phyloP scores from a whole-genome alignment of 257 asterid genomes.

The Anisodus acutangulus region DNA sequence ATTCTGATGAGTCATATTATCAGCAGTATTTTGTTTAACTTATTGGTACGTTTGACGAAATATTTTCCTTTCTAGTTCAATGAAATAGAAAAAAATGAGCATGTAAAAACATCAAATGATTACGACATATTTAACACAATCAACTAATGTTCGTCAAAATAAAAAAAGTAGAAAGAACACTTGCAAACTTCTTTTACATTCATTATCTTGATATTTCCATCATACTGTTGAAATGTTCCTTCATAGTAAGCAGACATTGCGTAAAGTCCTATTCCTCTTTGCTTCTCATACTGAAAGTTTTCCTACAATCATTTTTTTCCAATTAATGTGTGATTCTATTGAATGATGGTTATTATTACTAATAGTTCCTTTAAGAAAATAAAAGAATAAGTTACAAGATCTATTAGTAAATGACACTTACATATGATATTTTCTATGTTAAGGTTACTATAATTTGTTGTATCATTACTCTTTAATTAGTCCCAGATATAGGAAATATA shows the following conservation, averaged over 20 bases:
- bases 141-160: neutral
- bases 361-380: neutral
- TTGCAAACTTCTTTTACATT: too few species aligned
- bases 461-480: conserved; percentile 7
- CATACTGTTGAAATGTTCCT: too few species aligned
- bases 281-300: neutral
- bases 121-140: neutral
- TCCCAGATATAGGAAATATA: neutral
- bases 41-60: too few species aligned
- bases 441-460: neutral
- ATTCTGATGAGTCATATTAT: too few species aligned
- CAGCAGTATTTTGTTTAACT: too few species aligned
- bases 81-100: too few species aligned
- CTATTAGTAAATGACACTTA: neutral
- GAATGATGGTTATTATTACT: neutral
- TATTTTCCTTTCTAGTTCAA: too few species aligned
- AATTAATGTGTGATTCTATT: neutral
- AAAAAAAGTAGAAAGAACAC: neutral
- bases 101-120: neutral
- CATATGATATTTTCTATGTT: neutral
- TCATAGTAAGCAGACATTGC: neutral
- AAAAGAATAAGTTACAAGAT: neutral
- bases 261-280: neutral
- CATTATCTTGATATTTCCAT: too few species aligned
- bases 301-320: neutral